Evolutionary conservation across 257 asterid species (phyloP).

Genomic region (Apocynum venetum): DNA sequence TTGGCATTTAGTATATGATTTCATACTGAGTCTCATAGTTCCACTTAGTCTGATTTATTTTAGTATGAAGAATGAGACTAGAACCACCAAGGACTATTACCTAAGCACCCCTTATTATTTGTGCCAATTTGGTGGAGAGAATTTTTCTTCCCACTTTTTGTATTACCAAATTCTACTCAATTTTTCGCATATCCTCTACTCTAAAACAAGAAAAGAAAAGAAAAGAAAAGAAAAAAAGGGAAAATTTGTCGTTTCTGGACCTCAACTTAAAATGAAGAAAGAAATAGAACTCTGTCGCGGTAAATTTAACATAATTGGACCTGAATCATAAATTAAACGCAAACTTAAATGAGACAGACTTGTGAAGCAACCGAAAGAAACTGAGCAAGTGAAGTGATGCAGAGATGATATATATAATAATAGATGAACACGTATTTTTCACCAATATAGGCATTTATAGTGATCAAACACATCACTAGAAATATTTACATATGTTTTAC

Average conservation of each 20-base stretch:
- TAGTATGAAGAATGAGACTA: too few species aligned
- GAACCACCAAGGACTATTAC: too few species aligned
- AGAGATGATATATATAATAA: background rate
- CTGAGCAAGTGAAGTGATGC: background rate
- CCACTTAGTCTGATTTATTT: too few species aligned
- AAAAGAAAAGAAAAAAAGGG: too few species aligned
- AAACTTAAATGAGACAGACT: background rate
- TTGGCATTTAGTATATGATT: too few species aligned
- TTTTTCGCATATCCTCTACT: background rate
- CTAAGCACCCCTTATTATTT: background rate
- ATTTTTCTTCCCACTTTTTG: background rate
- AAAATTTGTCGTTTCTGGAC: background rate
- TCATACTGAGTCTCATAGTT: too few species aligned
- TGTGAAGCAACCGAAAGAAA: background rate
- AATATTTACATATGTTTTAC: constrained; percentile 21
- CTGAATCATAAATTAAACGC: background rate
- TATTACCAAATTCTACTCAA: background rate
- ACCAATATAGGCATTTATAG: background rate
- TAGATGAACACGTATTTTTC: background rate
- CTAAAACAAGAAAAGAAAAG: too few species aligned
- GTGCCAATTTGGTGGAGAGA: too few species aligned
- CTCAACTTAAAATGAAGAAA: background rate
- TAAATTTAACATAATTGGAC: background rate
- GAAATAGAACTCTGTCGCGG: background rate
- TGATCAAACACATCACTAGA: constrained; percentile 11